Conservation (phyloP, 2,329 filamentous ascomycete species). For the Trichoderma guizhouense region DNA sequence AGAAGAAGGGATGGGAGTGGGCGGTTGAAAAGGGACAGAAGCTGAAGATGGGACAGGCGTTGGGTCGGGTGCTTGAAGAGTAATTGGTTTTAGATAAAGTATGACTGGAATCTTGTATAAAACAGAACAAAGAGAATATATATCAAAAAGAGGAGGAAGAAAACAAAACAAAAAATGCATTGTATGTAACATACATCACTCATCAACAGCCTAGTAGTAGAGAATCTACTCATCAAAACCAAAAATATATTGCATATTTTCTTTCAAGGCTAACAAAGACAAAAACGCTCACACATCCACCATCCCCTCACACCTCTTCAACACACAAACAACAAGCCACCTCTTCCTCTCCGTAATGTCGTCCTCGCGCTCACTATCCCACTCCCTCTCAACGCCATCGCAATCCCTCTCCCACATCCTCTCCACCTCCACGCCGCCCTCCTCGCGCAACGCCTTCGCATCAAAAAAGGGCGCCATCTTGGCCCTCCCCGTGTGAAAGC, state of each 20-base stretch:
- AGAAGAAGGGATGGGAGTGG: slow-evolving; percentile 77
- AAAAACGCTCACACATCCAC: not conserved
- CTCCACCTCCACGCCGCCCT: slow-evolving; percentile 57
- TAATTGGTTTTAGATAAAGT: not conserved
- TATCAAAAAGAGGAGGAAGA: slow-evolving; percentile 13
- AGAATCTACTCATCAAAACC: not conserved
- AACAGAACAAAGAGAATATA: slow-evolving; percentile 23
- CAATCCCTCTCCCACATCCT: slow-evolving; percentile 67
- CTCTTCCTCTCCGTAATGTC: slow-evolving; percentile 62
- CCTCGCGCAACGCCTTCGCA: slow-evolving; percentile 37
- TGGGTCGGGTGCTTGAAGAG: slow-evolving; percentile 61
- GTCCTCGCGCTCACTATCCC: slow-evolving; percentile 61
- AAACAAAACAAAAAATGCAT: not conserved
- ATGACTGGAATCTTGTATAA: not conserved
- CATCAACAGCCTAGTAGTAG: not conserved
- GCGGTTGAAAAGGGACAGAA: slow-evolving; percentile 80
- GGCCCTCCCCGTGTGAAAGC: slow-evolving; percentile 67
- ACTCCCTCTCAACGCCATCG: slow-evolving; percentile 59
- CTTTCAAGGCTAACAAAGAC: not conserved
- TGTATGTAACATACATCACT: not conserved
- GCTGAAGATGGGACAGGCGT: slow-evolving; percentile 82
- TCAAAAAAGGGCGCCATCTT: slow-evolving; percentile 66
- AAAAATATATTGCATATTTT: not conserved
- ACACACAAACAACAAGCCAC: slow-evolving; percentile 62
- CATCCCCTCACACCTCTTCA: slow-evolving; percentile 37